These are phyloP conservation scores for Fonsecaea nubica DNA, from an alignment of 2,329 filamentous ascomycete genomes.

Conservation along the genomic window DNA sequence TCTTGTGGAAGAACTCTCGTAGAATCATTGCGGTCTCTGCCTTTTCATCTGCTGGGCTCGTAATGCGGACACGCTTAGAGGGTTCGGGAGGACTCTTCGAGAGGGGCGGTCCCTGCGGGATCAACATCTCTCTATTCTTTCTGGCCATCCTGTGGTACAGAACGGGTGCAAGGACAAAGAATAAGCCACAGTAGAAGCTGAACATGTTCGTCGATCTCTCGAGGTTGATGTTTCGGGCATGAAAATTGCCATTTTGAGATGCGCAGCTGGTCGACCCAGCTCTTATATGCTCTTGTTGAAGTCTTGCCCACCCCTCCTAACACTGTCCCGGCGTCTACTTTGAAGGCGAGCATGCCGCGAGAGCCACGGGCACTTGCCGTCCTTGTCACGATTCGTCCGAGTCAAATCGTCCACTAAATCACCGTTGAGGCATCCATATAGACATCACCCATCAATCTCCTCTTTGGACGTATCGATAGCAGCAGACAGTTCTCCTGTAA, in stretches of 20 bases:
- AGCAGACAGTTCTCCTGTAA: background rate
- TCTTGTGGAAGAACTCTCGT: background rate
- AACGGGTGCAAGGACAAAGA: conserved; percentile 2
- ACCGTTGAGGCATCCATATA: background rate
- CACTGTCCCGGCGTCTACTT: background rate
- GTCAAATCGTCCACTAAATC: background rate
- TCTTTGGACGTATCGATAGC: background rate
- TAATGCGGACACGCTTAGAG: background rate
- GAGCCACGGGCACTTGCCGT: background rate
- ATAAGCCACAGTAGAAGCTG: background rate
- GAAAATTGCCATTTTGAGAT: background rate
- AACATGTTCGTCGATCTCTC: background rate
- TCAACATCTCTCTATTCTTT: background rate
- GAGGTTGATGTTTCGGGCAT: background rate
- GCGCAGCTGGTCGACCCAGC: background rate
- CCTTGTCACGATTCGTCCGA: background rate
- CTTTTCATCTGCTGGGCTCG: background rate
- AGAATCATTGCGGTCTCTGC: background rate
- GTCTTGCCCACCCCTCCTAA: background rate
- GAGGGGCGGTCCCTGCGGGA: background rate
- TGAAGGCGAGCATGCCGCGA: background rate
- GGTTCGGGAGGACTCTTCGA: background rate
- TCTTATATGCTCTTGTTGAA: conserved; percentile 2
- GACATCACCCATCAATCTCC: background rate
- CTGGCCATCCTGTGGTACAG: background rate